A percentile compares a stretch with the other conserved stretches of the same genome.
phyloP scores from a whole-genome alignment of 306 rosid genomes.

The Prinsepia uniflora region DNA sequence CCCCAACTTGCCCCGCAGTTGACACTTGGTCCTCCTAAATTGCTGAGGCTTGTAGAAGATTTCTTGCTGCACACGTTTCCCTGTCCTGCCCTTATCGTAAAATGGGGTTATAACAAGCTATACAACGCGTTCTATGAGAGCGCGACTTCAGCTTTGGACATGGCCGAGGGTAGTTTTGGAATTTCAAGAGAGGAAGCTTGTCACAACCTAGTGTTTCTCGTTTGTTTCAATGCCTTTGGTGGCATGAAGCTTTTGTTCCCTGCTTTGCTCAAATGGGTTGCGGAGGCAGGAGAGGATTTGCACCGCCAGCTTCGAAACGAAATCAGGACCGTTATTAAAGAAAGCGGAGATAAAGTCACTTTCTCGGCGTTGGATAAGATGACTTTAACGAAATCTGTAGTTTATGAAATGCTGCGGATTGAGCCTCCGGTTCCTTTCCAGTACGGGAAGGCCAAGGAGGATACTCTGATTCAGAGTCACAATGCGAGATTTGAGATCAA shows the following conservation, averaged over 20 bases:
- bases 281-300: constrained; percentile 37
- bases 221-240: constrained; percentile 63
- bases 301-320: constrained; percentile 49
- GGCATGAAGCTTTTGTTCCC: constrained; percentile 62
- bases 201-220: constrained; percentile 57
- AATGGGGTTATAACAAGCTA: constrained; percentile 44
- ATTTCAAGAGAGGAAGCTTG: constrained; percentile 57
- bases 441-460: constrained; percentile 63
- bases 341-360: constrained; percentile 35
- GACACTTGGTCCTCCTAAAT: constrained; percentile 35
- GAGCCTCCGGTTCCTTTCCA: constrained; percentile 77
- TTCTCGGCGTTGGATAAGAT: constrained; percentile 39
- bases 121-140: constrained; percentile 31
- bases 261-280: constrained; percentile 54
- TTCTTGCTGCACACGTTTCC: constrained; percentile 35
- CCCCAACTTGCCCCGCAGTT: constrained; percentile 54
- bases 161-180: constrained; percentile 39
- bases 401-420: constrained; percentile 54
- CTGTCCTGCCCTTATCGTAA: constrained; percentile 47
- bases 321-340: constrained; percentile 46
- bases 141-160: constrained; percentile 34
- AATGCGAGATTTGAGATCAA: constrained; percentile 55
- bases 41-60: constrained; percentile 47
- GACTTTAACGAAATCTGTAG: constrained; percentile 57
- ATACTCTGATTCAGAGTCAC: constrained; percentile 50